Evolutionary conservation across 2,329 filamentous ascomycete species (phyloP), one percentile per base, ranked within the genome.

Genomic region (Aspergillus ibericus): DNA sequence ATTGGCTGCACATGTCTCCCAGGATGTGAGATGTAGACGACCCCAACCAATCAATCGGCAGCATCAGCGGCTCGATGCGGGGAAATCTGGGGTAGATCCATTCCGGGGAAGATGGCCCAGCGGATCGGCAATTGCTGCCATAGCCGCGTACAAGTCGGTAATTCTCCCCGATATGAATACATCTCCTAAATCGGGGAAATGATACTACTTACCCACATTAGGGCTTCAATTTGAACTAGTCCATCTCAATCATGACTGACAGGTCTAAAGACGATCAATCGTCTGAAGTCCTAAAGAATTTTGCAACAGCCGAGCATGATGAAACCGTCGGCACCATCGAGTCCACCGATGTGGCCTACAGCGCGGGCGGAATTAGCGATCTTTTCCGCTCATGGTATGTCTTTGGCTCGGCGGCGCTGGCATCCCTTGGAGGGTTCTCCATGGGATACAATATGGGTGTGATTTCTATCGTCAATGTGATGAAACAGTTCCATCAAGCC

Each of bases 361-460:
- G 72, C 22, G 59, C 55, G 5, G 53, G 62, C 32, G 73, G 74
- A 7, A 53, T 75, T 46, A 53, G 57, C 18, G 73, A 72, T 3
- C 67, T 78, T 20, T 16, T 77, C 13, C 59, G 61, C 25, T 77
- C 75, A 1, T 69, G 70, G 0, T 79, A 75, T 56, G 75, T 80
- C 42, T 71, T 77, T 7, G 75, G 75, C 12, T 76, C 77, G 7
- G 76, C 38, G 18, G 20, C 38, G 76, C 69, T 80, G 7, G 78
- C 78, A 0, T 77, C 72, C 8, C 66, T 80, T 34, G 77, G 73
- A 6, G 75, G 76, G 5, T 70, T 77, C 40, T 72, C 75, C 1
- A 78, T 78, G 62, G 76, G 75, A 15, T 78, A 76, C 55, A 78
- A 77, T 55, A 79, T 81, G 63, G 77, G 77, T 20, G 77, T 80